Evolutionary conservation across 2,329 filamentous ascomycete species (phyloP).

Genomic region (Coniella lustricola): DNA sequence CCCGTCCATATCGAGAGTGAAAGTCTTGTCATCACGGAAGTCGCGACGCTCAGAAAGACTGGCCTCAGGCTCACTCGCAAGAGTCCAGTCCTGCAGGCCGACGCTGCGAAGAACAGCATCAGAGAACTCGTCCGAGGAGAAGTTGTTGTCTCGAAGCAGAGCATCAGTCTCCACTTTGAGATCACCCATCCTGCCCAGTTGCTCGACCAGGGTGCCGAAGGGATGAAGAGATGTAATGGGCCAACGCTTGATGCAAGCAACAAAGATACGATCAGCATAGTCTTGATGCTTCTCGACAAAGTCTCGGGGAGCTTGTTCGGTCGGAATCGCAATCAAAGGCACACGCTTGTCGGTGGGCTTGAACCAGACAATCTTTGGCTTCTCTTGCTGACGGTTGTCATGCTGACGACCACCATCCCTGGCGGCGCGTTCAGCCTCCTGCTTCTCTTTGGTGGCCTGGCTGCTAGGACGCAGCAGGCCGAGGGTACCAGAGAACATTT

Average conservation of each 20-base stretch:
- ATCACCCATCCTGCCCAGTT: slow-evolving; percentile 95
- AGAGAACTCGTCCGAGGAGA: slow-evolving; percentile 93
- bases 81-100: slow-evolving; percentile 83
- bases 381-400: slow-evolving; percentile 81
- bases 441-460: slow-evolving; percentile 98
- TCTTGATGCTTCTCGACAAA: slow-evolving; percentile 99
- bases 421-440: slow-evolving; percentile 90
- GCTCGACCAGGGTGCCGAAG: slow-evolving; percentile 94
- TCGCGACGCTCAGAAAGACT: slow-evolving; percentile 71
- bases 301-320: slow-evolving; percentile 92
- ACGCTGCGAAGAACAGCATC: slow-evolving; percentile 93
- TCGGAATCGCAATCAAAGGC: slow-evolving; percentile 94
- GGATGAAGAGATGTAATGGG: slow-evolving; percentile 99
- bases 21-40: slow-evolving; percentile 79
- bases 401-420: slow-evolving; percentile 76
- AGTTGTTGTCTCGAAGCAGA: slow-evolving; percentile 96
- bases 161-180: slow-evolving; percentile 97
- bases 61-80: slow-evolving; percentile 74
- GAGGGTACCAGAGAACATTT: slow-evolving; percentile 98
- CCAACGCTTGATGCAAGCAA: slow-evolving; percentile 99
- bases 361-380: slow-evolving; percentile 99
- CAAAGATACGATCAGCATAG: slow-evolving; percentile 95
- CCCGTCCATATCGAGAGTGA: slow-evolving; percentile 88
- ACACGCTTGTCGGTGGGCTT: slow-evolving; percentile 99
- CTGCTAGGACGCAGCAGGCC: slow-evolving; percentile 92